Evolutionary conservation across 106 monocot genomes (phyloP), one percentile per base, ranked within the genome.

Genomic region (Apostasia shenzhenica): DNA sequence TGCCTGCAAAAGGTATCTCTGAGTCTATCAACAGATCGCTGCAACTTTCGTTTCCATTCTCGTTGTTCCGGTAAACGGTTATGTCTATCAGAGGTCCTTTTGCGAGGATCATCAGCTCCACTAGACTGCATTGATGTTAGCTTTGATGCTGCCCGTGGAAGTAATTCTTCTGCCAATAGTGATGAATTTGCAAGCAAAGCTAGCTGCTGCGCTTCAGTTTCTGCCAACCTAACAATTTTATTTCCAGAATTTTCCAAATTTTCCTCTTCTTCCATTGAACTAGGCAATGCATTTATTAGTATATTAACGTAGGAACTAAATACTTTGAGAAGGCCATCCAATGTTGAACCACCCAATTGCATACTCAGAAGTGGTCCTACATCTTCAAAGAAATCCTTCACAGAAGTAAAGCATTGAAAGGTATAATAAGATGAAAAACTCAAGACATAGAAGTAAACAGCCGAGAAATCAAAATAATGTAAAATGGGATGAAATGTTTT

Each of bases 361-460:
- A 97, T 81, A 53, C 83, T 85, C 66, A 92, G 61, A 48, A 97
- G 76, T 53, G 95, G 92, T 13, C 92, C 89, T 37, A 92, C 89
- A 63, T 97, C 92, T 75, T 92, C 95, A 67, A 97, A 82, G 62
- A 97, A 92, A 75, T 97, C 95, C 95, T 97, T 79, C 56, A 82
- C 78, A 72, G 67, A 11, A 60, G 8, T 39, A 57, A 65, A 55
- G 40, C 54, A 49, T n/a, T 53, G 38, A 61, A 40, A 42, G n/a
- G 51, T 53, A 13, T 45, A 43, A 61, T 39, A 70, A 65, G 48
- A 57, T 14, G 5, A 63, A 48, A 77, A 10, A 67, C 11, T 13
- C 26, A 62, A 42, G 12, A 55, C 5, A 45, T 9, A 67, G 0
- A 57, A 26, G 43, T 57, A 61, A 39, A 3, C 1, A 61, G 11